Conservation (phyloP, 441 rosid species). For the Erysimum cheiri region DNA sequence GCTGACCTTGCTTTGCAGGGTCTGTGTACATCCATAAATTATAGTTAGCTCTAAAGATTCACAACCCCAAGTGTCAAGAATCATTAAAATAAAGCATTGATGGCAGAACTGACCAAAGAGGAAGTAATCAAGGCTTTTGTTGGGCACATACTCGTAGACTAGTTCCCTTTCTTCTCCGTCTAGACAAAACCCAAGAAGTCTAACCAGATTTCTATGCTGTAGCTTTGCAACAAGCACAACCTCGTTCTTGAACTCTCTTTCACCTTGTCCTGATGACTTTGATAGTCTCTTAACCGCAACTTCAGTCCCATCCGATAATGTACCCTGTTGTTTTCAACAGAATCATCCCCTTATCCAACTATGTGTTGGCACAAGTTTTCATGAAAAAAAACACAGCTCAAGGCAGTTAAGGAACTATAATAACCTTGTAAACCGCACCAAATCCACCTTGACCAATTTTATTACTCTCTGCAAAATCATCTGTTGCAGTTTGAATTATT, state of each 20-base stretch:
- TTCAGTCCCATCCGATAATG: constrained; percentile 43
- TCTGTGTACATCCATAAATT: constrained; percentile 42
- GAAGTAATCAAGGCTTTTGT: constrained; percentile 56
- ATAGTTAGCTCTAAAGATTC: neutral
- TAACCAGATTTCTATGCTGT: constrained; percentile 60
- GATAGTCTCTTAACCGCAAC: constrained; percentile 62
- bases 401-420: neutral
- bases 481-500: constrained; percentile 47
- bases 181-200: constrained; percentile 53
- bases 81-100: neutral
- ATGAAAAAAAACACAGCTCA: neutral
- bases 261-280: constrained; percentile 51
- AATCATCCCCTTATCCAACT: neutral
- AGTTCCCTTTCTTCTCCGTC: constrained; percentile 53
- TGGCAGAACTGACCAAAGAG: constrained; percentile 50
- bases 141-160: constrained; percentile 61
- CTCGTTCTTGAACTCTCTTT: constrained; percentile 62
- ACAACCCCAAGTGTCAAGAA: neutral
- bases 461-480: constrained; percentile 41
- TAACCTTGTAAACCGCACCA: constrained; percentile 54
- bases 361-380: neutral
- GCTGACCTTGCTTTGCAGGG: constrained; percentile 30
- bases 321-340: constrained; percentile 45
- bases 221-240: constrained; percentile 58
- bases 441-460: constrained; percentile 57